Evolutionary conservation across 768 basidiomycete species (phyloP), one percentile per base, ranked within the genome.

Genomic region (Naganishia vishniacii): DNA sequence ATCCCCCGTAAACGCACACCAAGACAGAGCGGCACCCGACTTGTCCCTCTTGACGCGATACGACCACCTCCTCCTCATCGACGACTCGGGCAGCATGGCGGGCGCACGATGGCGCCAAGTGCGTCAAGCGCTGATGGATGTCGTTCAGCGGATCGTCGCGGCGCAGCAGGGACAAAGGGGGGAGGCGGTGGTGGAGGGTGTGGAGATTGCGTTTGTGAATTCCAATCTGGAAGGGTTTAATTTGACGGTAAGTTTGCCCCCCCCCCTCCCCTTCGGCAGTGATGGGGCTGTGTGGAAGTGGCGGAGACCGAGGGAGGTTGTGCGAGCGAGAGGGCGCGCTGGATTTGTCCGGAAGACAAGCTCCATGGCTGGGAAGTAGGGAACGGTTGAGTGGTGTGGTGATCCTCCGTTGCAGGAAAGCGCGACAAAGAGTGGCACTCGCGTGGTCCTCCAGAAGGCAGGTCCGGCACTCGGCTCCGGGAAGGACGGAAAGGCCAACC

Each of bases 171-270:
- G n/a, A n/a, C n/a, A n/a, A n/a, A n/a, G n/a, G n/a, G 72, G 25
- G 48, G 37, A 11, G 23, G 58, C 20, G 72, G 71, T 56, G 69
- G 63, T 68, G 49, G 66, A 73, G 47, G 71, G 73, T 26, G 67
- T 76, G 18, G 75, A 77, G 44, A 59, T 77, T 3, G 71, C 73
- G 59, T 75, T 77, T 59, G 47, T 75, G 25, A 77, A 77, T 64
- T 66, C 66, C 31, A 70, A 69, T 34, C 46, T 72, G 1, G 71
- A 71, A 3, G 75, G 75, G 11, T 68, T 68, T 31, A 73, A 73
- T 42, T 49, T 77, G 40, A 67, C 56, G 48, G 72, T 70, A 53
- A 63, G 69, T 68, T n/a, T n/a, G n/a, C n/a, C n/a, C n/a, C n/a
- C 8, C 9, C 16, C 37, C 37, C 37, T 40, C 9, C 16, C 16